A percentile compares a stretch with the other conserved stretches of the same genome.
These are phyloP conservation scores for Aegilops umbellulata DNA, from an alignment of 176 grass and related monocot genomes.

Conservation along the genomic window DNA sequence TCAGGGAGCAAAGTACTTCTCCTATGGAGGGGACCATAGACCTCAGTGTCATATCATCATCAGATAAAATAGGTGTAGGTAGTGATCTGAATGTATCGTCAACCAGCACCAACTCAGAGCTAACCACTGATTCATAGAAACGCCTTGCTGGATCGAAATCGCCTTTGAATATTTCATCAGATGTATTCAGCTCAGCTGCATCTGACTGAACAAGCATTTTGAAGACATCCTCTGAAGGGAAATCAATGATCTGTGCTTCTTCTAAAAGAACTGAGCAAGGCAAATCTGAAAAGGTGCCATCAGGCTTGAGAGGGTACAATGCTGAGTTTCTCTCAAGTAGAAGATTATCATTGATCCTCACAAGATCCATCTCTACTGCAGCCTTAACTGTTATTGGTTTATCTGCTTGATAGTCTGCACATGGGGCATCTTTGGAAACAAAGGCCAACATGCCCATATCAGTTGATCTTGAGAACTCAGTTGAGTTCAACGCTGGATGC, in stretches of 20 bases:
- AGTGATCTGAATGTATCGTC: constrained; percentile 88
- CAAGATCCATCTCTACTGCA: constrained; percentile 73
- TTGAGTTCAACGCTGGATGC: constrained; percentile 36
- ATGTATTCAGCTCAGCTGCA: constrained; percentile 38
- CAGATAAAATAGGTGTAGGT: constrained; percentile 68
- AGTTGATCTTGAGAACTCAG: constrained; percentile 54
- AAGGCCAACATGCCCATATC: constrained; percentile 54
- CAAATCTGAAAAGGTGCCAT: constrained; percentile 57
- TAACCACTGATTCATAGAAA: constrained; percentile 81
- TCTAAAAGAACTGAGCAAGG: constrained; percentile 69
- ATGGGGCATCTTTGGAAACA: constrained; percentile 50
- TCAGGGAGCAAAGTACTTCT: constrained; percentile 55
- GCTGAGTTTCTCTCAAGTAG: constrained; percentile 58
- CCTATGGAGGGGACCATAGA: constrained; percentile 23
- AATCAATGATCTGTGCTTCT: constrained; percentile 70
- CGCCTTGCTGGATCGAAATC: constrained; percentile 42
- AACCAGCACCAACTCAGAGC: constrained; percentile 65
- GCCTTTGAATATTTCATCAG: constrained; percentile 58
- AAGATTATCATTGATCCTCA: constrained; percentile 58
- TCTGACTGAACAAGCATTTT: constrained; percentile 59
- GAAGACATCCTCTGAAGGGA: constrained; percentile 51
- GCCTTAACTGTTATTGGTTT: constrained; percentile 43
- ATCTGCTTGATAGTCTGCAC: constrained; percentile 35
- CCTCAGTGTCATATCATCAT: constrained; percentile 64
- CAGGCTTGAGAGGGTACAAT: constrained; percentile 64